Evolutionary conservation across 208 protist genomes (phyloP), one percentile per base, ranked within the genome.

Genomic region (Crithidia sp.): DNA sequence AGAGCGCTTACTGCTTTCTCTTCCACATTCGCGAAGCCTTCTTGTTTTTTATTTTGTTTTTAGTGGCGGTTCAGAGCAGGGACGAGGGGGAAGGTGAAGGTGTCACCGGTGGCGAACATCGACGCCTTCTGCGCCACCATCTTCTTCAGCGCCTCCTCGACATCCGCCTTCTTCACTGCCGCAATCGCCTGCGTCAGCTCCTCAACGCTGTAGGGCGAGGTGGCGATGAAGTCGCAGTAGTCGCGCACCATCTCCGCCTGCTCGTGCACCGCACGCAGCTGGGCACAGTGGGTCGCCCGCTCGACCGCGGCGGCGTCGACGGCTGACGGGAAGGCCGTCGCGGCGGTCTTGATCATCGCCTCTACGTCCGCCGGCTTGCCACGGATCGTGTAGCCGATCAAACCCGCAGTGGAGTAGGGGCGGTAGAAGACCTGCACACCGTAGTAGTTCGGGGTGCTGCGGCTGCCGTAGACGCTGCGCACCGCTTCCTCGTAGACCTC

Each of bases 161-260:
- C 84, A 4, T 95, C 79, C 2, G 77, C 79, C 73, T 79, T 83
- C 60, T 70, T 85, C 41, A 95, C 88, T 19, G 39, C 66, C 41
- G 67, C 59, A 40, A 95, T 83, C 8, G 90, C 90, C 37, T 81
- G 78, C 61, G 74, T 40, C 28, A 92, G 59, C 71, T 92, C 83
- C 53, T 82, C 81, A 0, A 73, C 58, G 3, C 60, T 71, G 41
- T 74, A 43, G 5, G 59, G 59, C n/a, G 82, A 90, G 7, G 88
- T 93, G 14, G 87, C 89, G 69, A 96, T 74, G 74, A 96, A 96
- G 78, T 93, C 89, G 63, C 79, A 84, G 82, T 96, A 96, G 73
- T 96, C 89, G 19, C 87, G 89, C 52, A 76, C 55, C 77, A 86
- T 82, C 41, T 92, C 87, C 41, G 84, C 54, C 61, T 93, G 74